Conservation (phyloP, 495 filamentous ascomycete genomes). For the Ramalina peruviana region DNA sequence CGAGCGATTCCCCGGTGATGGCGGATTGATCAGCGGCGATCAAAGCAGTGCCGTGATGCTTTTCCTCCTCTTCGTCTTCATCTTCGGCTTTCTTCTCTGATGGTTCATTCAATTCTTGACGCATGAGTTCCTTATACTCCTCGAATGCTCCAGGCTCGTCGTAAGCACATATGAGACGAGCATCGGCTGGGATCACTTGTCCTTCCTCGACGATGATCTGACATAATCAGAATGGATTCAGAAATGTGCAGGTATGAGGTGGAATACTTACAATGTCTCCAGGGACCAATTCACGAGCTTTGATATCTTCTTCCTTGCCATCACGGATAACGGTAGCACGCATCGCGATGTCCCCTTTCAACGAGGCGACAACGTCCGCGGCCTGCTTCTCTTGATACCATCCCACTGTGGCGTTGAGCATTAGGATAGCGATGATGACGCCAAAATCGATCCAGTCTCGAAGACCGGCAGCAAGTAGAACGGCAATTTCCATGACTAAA, state of each 20-base stretch:
- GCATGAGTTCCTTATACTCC: constrained; percentile 54
- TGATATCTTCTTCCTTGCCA: constrained; percentile 56
- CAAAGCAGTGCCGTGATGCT: constrained; percentile 48
- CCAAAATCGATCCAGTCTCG: constrained; percentile 74
- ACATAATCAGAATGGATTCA: constrained; percentile 11
- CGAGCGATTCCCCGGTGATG: constrained; percentile 66
- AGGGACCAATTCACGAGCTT: constrained; percentile 65
- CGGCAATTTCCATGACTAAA: constrained; percentile 74
- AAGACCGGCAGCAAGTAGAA: constrained; percentile 63
- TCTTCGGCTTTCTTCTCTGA: constrained; percentile 52
- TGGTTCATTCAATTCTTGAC: constrained; percentile 38
- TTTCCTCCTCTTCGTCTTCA: constrained; percentile 39
- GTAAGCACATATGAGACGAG: constrained; percentile 65
- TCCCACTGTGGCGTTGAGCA: constrained; percentile 67
- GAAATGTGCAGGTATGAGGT: neutral
- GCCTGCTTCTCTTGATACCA: constrained; percentile 85
- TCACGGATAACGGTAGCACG: constrained; percentile 57
- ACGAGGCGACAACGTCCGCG: constrained; percentile 63
- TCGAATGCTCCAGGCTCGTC: constrained; percentile 54
- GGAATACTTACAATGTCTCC: constrained; percentile 63
- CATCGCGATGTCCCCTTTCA: constrained; percentile 81
- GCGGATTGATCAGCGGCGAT: constrained; percentile 60
- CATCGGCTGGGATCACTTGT: constrained; percentile 58
- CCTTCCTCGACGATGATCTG: constrained; percentile 61
- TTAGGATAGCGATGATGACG: constrained; percentile 67